Conservation (phyloP, 192 early-diverging fungal species). For the Obelidium mucronatum region DNA sequence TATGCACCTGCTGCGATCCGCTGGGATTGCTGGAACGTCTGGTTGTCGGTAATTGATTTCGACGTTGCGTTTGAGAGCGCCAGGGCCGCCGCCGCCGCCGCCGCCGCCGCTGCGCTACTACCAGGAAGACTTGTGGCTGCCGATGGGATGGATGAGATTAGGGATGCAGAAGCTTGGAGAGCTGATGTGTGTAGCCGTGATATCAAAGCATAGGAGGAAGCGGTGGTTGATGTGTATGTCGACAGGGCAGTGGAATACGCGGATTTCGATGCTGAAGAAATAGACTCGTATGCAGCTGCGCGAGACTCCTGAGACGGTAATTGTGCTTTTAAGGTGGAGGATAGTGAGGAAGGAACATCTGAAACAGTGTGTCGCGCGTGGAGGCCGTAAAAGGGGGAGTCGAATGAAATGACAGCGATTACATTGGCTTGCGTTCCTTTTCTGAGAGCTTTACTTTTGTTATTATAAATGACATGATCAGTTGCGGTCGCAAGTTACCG, state of each 20-base stretch:
- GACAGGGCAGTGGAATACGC: slow-evolving; percentile 18
- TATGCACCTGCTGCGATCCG: background rate
- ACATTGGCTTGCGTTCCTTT: too few species aligned
- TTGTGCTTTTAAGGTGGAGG: slow-evolving; percentile 31
- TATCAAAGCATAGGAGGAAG: background rate
- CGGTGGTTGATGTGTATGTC: background rate
- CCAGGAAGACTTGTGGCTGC: too few species aligned
- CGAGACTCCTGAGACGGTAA: slow-evolving; percentile 23
- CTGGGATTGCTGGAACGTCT: background rate
- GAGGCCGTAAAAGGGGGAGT: slow-evolving; percentile 61
- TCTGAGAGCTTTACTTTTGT: too few species aligned
- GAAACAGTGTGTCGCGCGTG: slow-evolving; percentile 46
- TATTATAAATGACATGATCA: too few species aligned
- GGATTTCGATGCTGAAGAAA: slow-evolving; percentile 21
- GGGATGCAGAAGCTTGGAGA: background rate
- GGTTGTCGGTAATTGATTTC: background rate
- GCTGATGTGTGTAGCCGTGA: background rate
- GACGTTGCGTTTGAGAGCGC: background rate
- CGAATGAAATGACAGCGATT: slow-evolving; percentile 50
- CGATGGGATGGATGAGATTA: background rate
- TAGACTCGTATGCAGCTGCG: slow-evolving; percentile 24
- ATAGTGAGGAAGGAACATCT: slow-evolving; percentile 52
- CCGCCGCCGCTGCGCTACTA: background rate
- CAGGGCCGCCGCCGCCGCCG: background rate
- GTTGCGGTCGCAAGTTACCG: too few species aligned